These are phyloP conservation scores for Alisma plantagoaquatica DNA, from an alignment of 106 monocot species.

Conservation along the genomic window DNA sequence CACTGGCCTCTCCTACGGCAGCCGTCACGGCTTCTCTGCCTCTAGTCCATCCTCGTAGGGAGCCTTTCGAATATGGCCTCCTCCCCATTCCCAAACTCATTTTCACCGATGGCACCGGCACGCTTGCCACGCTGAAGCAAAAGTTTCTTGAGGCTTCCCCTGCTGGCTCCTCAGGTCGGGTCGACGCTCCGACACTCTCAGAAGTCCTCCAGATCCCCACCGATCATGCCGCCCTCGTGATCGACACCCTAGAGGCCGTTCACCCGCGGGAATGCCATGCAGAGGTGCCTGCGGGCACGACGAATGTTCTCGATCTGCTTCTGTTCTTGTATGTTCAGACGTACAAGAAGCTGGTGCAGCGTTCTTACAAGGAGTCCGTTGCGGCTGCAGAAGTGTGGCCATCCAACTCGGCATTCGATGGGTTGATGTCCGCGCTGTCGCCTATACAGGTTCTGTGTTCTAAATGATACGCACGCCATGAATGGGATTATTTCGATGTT, in stretches of 20 bases:
- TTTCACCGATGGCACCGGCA: slow-evolving; percentile 1
- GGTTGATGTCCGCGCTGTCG: slow-evolving; percentile 1
- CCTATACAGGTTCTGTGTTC: slow-evolving; percentile 3
- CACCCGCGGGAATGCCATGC: not conserved
- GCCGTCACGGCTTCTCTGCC: not conserved
- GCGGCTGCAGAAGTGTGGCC: slow-evolving; percentile 3
- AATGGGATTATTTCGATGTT: no score
- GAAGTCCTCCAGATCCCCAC: not conserved
- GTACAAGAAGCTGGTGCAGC: not conserved
- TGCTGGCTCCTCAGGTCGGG: not conserved
- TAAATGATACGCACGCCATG: not conserved
- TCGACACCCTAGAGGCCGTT: slow-evolving; percentile 2
- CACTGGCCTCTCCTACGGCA: not conserved
- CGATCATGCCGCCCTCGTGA: slow-evolving; percentile 3
- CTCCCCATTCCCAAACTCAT: slow-evolving; percentile 4
- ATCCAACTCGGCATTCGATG: slow-evolving; percentile 3
- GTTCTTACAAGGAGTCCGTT: slow-evolving; percentile 1
- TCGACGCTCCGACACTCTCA: not conserved
- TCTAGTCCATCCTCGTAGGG: not conserved
- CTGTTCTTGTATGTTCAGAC: slow-evolving; percentile 3
- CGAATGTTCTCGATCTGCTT: not conserved
- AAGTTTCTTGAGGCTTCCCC: not conserved
- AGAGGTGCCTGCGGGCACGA: not conserved
- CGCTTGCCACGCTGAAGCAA: slow-evolving; percentile 2
- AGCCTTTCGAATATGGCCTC: slow-evolving; percentile 8